Evolutionary conservation across 2,329 filamentous ascomycete genomes (phyloP), one percentile per base, ranked within the genome.

Genomic region (Pseudocercospora fuligena): DNA sequence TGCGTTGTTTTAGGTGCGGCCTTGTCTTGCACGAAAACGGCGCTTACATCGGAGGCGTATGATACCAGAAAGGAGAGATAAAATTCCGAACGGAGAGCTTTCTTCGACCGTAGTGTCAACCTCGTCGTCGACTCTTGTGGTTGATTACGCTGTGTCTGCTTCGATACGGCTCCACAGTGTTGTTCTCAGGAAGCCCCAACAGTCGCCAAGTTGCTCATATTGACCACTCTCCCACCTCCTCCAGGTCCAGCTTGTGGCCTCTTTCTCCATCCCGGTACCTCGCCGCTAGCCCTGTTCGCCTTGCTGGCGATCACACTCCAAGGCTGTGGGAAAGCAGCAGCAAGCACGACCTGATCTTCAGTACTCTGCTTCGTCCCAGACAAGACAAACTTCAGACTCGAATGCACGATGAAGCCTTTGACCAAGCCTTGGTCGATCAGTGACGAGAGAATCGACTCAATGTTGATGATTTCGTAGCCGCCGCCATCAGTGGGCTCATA

Each of bases 331-430:
- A 94, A 97, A 0, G 92, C 92, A 0, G 90, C 90, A 36, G 83
- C 83, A 23, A 58, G 56, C 12, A 58, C 31, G 21, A 92, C 79
- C 0, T 90, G 86, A 25, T 87, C 86, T 4, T 82, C 79, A 7
- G 82, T 78, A 25, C 76, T 77, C 63, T 73, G 75, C 67, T 89
- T 90, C 25, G 91, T 89, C 2, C 94, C 93, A 61, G 91, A 88
- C 51, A 97, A 92, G 12, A 93, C 93, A 74, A 97, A 93, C 58
- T 91, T 89, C 51, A 86, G 86, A 74, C 89, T 88, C 27, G 86
- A 86, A 74, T 96, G 92, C 16, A 91, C 92, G 29, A 97, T 86
- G 75, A 94, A 97, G 1, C 94, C 94, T 71, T 90, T 89, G 76
- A 97, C 84, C 25, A 97, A 82, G 0, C 91, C 92, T 78, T 97